Evolutionary conservation across 345 rosid species (phyloP), one percentile per base, ranked within the genome.

Genomic region (Eucalyptus coolabah): DNA sequence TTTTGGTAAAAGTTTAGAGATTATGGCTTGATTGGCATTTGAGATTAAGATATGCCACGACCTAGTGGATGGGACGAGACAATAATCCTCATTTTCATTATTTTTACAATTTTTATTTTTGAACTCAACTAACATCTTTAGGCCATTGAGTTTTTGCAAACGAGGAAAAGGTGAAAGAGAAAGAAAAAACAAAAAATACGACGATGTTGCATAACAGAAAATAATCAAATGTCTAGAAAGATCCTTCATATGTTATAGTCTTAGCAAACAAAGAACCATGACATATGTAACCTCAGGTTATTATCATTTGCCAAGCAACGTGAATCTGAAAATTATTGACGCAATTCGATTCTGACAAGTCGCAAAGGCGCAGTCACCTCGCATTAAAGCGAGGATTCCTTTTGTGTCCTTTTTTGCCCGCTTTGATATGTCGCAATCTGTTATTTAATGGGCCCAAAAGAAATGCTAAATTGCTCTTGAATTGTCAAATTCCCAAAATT

Each of bases 1-100:
- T 69, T 34, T 69, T 1, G 12, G 4, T 69, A 69, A 5, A 69
- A 69, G 42, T 69, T 69, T 32, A 32, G 42, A 32, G 42, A 69
- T 32, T 32, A 17, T 17, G 24, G 6, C 7, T 69, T 17, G 81
- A 69, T 9, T 3, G 12, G 12, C 23, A 5, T 32, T 69, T 69
- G 81, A 69, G 81, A 34, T 17, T 9, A 32, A 18, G 0, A 9
- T 9, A 69, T 9, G 42, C 24, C 0, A 18, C 1, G 24, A 9
- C 6, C 4, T 0, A 10, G 1, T 1, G 2, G 3, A 34, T 32
- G 4, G 2, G 24, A 7, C 7, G 1, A 9, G 81, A 69, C 2
- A 7, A 34, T 0, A 0, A 32, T 34, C 81, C 81, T 69, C 24
- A 9, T 9, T 32, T 32, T 32, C 2, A 3, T 3, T 8, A 4